phyloP scores from a whole-genome alignment of 2,329 filamentous ascomycete species.

The Harringtonia aguacate region DNA sequence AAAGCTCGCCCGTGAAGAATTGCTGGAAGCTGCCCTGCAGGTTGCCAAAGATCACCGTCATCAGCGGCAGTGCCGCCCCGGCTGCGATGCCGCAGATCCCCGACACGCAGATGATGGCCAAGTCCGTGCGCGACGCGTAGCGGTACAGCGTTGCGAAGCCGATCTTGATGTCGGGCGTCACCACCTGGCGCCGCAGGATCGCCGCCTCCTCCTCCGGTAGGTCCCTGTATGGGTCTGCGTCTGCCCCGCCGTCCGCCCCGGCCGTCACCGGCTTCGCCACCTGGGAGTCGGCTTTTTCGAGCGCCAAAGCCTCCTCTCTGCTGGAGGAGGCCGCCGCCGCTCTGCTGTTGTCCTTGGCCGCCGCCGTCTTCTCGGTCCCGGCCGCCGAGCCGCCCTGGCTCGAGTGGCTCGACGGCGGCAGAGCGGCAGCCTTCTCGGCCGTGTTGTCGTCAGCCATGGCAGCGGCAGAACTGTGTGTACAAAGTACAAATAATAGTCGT shows the following conservation, averaged over 20 bases:
- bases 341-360: not conserved
- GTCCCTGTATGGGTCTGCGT: slow-evolving; percentile 44
- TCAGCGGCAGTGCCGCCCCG: slow-evolving; percentile 63
- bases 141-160: slow-evolving; percentile 57
- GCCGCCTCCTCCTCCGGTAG: slow-evolving; percentile 54
- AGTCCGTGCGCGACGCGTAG: slow-evolving; percentile 56
- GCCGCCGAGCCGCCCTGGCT: too few relatives aligned
- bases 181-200: slow-evolving; percentile 58
- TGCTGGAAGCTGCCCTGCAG: slow-evolving; percentile 61
- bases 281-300: slow-evolving; percentile 34
- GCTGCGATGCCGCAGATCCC: slow-evolving; percentile 51
- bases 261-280: too few relatives aligned
- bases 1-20: slow-evolving; percentile 41
- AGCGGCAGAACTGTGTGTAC: too few relatives aligned
- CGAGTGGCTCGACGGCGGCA: too few relatives aligned
- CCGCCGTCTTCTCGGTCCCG: not conserved
- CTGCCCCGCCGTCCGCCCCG: not conserved
- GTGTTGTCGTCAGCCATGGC: too few relatives aligned
- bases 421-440: too few relatives aligned
- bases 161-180: slow-evolving; percentile 52
- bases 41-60: slow-evolving; percentile 73
- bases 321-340: too few relatives aligned
- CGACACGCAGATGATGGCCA: slow-evolving; percentile 51
- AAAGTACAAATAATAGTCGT: too few relatives aligned
- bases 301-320: slow-evolving; percentile 4